Base-by-base conservation (phyloP, 371 early-diverging fungal species). In the Coemansia sp. region DNA sequence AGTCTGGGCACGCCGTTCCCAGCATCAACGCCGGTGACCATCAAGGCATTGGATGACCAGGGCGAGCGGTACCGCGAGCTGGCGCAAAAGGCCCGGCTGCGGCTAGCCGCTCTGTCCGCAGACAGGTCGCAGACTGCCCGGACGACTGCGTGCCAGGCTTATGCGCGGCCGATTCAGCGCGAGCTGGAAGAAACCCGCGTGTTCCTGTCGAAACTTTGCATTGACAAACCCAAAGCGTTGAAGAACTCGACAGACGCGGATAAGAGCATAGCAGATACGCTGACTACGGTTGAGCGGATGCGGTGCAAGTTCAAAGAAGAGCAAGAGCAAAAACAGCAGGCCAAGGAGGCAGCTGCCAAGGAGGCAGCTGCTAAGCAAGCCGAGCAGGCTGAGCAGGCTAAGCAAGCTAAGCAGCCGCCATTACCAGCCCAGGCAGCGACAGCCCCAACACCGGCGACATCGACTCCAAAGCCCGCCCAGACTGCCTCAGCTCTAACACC, bases 261-360 rank as follows among this genome's bases (percentile, higher is more conserved):
- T 14, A n/a, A 34, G 0, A 49, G 35, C 14, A 55, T 74, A 6
- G 53, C 43, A 0, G 52, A 50, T 30, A 62, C 70, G n/a, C 51
- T 74, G 20, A 42, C 42, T 5, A 62, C 38, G 20, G 51, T 74
- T 1, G 40, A 65, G n/a, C 62, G 62, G 38, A 45, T 74, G 66
- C 71, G 72, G 51, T 62, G 67, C 45, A 76, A 75, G 50, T 62
- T 57, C 47, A 65, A 68, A 61, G 58, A 51, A 14, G 35, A 59
- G 48, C 43, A 31, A 14, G 11, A 58, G 41, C 52, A 30, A 3
- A 64, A 55, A 11, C 26, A 9, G 31, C 60, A 80, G 58, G 76
- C 55, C 5, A 50, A 56, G 52, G 67, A 42, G 16, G 62, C 65
- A 5, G 50, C 34, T 26, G 26, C 26, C 53, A 61, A 78, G 32